phyloP scores from a whole-genome alignment of 2,329 filamentous ascomycete species.

The Botrytis fragariae region DNA sequence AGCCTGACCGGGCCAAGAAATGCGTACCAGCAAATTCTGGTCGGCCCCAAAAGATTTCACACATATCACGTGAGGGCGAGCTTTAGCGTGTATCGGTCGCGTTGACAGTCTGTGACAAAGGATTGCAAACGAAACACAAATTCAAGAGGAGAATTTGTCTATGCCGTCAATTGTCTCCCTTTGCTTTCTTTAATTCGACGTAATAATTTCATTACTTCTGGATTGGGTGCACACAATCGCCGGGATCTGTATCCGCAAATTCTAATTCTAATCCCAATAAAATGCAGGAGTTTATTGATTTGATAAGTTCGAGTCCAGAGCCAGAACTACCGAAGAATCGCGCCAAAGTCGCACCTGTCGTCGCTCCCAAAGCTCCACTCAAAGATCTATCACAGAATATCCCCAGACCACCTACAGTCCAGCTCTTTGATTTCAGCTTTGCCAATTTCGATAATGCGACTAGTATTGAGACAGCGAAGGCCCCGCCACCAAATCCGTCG shows the following conservation, averaged over 20 bases:
- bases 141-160: neutral
- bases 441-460: neutral
- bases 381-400: neutral
- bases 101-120: neutral
- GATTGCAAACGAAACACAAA: neutral
- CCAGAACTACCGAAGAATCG: slow-evolving; percentile 3
- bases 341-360: neutral
- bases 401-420: neutral
- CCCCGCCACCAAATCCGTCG: neutral
- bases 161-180: neutral
- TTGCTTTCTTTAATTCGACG: neutral
- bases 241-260: neutral
- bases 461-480: neutral
- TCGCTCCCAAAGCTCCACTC: neutral
- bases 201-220: neutral
- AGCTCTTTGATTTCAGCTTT: neutral
- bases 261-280: neutral
- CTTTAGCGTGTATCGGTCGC: neutral
- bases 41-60: no score
- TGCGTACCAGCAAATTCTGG: neutral
- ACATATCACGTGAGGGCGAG: neutral
- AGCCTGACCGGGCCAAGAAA: no score
- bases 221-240: neutral
- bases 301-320: slow-evolving; percentile 16
- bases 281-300: slow-evolving; percentile 6